Base-by-base conservation (phyloP, 2,329 filamentous ascomycete species). In the Colletotrichum neosansevieriae region DNA sequence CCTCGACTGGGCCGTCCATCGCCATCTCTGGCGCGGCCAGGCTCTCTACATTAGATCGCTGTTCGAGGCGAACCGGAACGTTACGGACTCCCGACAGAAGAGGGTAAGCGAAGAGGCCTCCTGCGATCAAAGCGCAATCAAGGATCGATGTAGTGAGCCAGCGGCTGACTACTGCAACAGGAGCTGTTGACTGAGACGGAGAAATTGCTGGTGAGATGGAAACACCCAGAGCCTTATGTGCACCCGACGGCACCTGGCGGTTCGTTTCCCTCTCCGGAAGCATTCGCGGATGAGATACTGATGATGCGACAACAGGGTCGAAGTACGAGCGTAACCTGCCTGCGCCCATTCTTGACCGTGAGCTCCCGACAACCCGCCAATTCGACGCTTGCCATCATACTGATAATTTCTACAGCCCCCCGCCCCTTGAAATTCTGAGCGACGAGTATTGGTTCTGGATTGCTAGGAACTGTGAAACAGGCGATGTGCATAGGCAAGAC, bases 261-360 rank as follows among this genome's bases (percentile, higher is more conserved):
- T 96, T 84, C 72, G 87, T 76, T 24, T 61, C 68, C 49, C 15
- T 10, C 15, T 68, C 56, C 3, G 3, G n/a, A 9, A 4, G 3
- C 9, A 11, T 19, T 10, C 6, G 40, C n/a, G 13, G 49, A 21
- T 13, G 29, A 6, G 34, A 6, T 17, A 21, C 38, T 67, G 38
- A 67, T 4, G 12, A 32, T 13, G 3, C 19, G 4, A 64, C 70
- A 69, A 51, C 73, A 97, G 94, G 94, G 73, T 97, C 94, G 72
- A 98, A 98, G 86, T 98, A 92, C 81, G 96, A 98, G 83, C 89
- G 96, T 79, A 99, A 99, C 81, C 79, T 98, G 62, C 93, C 94
- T 38, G 87, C 89, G 66, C 94, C 91, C 38, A 90, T 91, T 73
- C 84, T 97, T 67, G 91, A 94, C 71, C 90, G 95, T 98, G 84